phyloP scores from a whole-genome alignment of 768 basidiomycete species.

The Termitomyces sp. region DNA sequence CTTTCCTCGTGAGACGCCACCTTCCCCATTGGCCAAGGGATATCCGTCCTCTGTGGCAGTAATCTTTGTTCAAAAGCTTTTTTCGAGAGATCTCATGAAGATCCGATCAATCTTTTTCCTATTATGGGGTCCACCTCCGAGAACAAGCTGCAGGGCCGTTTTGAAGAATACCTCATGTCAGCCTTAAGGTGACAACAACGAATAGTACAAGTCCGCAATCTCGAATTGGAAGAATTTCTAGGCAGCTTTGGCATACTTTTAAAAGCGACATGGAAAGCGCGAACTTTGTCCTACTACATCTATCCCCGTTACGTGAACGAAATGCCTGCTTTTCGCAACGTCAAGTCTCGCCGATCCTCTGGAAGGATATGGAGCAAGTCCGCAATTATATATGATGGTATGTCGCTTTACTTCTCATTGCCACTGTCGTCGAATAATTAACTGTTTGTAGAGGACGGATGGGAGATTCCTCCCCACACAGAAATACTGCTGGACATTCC shows the following conservation, averaged over 20 bases:
- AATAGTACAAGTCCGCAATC: conserved; percentile 18
- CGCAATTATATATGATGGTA: conserved; percentile 20
- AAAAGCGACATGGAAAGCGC: conserved; percentile 14
- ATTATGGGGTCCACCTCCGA: neutral
- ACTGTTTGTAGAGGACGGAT: conserved; percentile 15
- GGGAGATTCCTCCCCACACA: conserved; percentile 7
- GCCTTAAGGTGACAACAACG: conserved; percentile 26
- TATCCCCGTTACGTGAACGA: neutral
- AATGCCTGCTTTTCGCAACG: conserved; percentile 25
- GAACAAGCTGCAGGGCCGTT: conserved; percentile 5
- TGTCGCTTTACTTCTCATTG: conserved; percentile 8
- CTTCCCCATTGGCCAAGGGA: too few species aligned
- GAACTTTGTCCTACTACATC: neutral
- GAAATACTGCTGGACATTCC: neutral
- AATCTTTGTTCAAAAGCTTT: neutral
- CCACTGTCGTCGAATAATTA: neutral
- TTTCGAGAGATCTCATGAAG: conserved; percentile 5
- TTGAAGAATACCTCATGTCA: conserved; percentile 18
- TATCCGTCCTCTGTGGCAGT: neutral
- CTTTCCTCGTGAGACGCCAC: neutral
- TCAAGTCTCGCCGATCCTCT: conserved; percentile 17
- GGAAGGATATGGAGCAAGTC: conserved; percentile 15
- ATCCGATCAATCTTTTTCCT: conserved; percentile 11
- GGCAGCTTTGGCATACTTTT: conserved; percentile 11
- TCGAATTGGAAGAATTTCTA: conserved; percentile 16